Base-by-base conservation (phyloP, 2,329 filamentous ascomycete genomes). In the Aspergillus sp. region DNA sequence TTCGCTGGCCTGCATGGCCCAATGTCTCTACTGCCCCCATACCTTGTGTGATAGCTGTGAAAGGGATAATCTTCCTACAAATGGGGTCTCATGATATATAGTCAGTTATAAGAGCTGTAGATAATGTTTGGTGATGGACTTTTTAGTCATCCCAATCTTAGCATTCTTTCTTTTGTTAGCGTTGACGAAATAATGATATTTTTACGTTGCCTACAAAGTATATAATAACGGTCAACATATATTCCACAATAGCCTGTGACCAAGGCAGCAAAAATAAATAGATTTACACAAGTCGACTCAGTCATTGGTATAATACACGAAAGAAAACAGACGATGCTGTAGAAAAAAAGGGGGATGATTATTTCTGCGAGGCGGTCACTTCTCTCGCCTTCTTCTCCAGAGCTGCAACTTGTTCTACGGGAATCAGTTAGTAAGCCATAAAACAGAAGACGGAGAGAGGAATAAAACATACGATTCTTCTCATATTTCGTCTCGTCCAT, bases 401-500 rank as follows among this genome's bases (percentile, higher is more conserved):
- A 6, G 37, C 51, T 7, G 53, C 54, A 28, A 68, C 54, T 53
- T 68, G 54, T 47, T 64, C 66, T 69, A 41, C 7, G 2, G n/a
- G 7, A 5, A 27, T 47, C 32, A 52, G 46, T 27, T 42, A n/a
- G 19, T 33, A 33, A 30, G 33, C n/a, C 10, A 39, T 26, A 45
- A 13, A 19, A 13, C 27, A 11, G 36, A 29, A 27, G 6, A n/a
- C 10, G 27, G 10, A 28, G 6, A 37, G 39, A 31, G 33, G n/a
- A 37, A 6, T n/a, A 33, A n/a, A 27, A 60, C 58, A 19, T 54
- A 70, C 67, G 54, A 44, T 69, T 68, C 54, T 69, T 73, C 27
- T 63, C 49, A 12, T 64, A 54, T 49, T 68, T 72, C 6, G 59
- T 57, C 47, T 72, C 70, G 44, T 72, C 69, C 42, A 66, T 70